phyloP scores from a whole-genome alignment of 78 protist genomes.

The Isochrysis galbana region DNA sequence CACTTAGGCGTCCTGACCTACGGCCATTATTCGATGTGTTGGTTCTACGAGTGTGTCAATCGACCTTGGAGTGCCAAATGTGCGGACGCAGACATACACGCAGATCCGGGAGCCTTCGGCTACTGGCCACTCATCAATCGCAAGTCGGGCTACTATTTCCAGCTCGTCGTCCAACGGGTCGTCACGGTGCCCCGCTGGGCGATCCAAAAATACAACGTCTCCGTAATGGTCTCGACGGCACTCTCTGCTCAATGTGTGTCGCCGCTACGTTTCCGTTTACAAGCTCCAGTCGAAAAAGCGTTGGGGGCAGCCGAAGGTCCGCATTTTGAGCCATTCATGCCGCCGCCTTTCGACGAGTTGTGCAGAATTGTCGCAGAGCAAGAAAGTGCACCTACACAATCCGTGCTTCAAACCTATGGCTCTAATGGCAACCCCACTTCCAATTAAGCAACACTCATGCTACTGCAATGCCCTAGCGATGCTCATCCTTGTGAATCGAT shows the following conservation, averaged over 20 bases:
- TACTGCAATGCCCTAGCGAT: too few relatives aligned
- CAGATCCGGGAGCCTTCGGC: not conserved
- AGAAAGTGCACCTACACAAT: too few relatives aligned
- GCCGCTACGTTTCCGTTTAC: not conserved
- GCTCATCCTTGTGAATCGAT: too few relatives aligned
- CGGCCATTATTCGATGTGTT: not conserved
- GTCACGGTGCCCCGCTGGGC: not conserved
- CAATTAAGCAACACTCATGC: too few relatives aligned
- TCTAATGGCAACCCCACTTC: too few relatives aligned
- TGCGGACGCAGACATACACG: not conserved
- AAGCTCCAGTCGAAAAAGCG: not conserved
- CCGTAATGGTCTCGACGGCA: not conserved
- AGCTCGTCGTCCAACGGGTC: not conserved
- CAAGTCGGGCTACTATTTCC: not conserved
- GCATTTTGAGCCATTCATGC: too few relatives aligned
- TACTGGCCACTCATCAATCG: slow-evolving; percentile 4
- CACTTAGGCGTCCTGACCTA: too few relatives aligned
- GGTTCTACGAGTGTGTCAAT: not conserved
- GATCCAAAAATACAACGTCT: not conserved
- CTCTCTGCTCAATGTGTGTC: not conserved
- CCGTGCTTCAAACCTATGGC: too few relatives aligned
- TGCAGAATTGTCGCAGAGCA: too few relatives aligned
- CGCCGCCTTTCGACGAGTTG: too few relatives aligned
- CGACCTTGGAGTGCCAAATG: not conserved
- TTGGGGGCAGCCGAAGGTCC: too few relatives aligned